Evolutionary conservation across 345 rosid species (phyloP), one percentile per base, ranked within the genome.

Genomic region (Dipteronia sinensis): DNA sequence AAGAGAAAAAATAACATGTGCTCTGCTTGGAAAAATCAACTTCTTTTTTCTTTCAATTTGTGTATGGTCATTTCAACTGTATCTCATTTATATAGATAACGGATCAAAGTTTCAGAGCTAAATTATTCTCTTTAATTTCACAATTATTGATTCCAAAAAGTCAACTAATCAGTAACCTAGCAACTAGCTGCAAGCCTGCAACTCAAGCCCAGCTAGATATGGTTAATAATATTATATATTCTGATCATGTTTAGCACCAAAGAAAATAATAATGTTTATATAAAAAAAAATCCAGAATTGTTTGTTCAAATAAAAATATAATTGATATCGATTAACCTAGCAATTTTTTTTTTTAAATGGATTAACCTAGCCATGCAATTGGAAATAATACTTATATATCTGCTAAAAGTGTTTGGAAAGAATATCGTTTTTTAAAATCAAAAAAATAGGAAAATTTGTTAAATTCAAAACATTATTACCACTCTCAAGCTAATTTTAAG

Each of bases 91-190:
- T 9, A 71, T 51, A 12, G 73, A 69, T 47, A 16, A 13, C 38
- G 4, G 38, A 34, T 4, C 38, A 12, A 15, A 56, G 27, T 17
- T 69, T 20, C 63, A 16, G 51, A 6, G 58, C 20, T 34, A 34
- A 71, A 19, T 71, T 71, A 29, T 71, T 53, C 47, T 51, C 19
- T 38, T 34, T 11, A 20, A 11, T 58, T 72, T 38, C 67, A 29
- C 20, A 59, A 72, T 72, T 40, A 73, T 73, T 59, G 38, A 59
- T 22, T n/a, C 8, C 2, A 23, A 17, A 53, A 59, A 40, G 76
- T 59, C 67, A 73, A 58, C 49, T 10, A 23, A 34, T 56, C 42
- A 56, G n/a, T 6, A 6, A 7, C 22, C 23, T 46, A 49, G 55
- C 2, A 22, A 34, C 38, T 34, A 34, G 38, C 38, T 44, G 15